Evolutionary conservation across 2,329 filamentous ascomycete genomes (phyloP).

Genomic region (Alternaria sp.): DNA sequence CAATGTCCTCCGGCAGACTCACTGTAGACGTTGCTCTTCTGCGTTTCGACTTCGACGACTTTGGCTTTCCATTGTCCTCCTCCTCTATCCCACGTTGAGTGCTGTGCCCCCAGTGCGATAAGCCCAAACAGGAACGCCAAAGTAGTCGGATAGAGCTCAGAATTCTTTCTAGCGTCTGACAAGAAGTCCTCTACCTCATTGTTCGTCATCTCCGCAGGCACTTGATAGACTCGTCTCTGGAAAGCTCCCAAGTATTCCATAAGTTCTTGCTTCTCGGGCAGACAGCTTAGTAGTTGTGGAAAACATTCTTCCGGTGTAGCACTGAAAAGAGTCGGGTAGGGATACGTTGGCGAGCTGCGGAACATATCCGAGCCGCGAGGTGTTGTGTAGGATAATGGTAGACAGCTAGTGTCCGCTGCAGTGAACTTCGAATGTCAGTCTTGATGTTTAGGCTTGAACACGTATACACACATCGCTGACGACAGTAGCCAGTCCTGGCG

Average conservation of each 20-base stretch:
- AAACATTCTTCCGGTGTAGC: slow-evolving; percentile 46
- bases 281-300: slow-evolving; percentile 48
- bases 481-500: slow-evolving; percentile 59
- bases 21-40: slow-evolving; percentile 58
- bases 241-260: slow-evolving; percentile 54
- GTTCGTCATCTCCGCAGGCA: slow-evolving; percentile 55
- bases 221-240: slow-evolving; percentile 54
- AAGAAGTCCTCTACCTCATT: slow-evolving; percentile 58
- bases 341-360: slow-evolving; percentile 50
- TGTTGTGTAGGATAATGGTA: slow-evolving; percentile 55
- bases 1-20: slow-evolving; percentile 28
- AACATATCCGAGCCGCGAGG: slow-evolving; percentile 57
- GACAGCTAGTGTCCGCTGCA: slow-evolving; percentile 48
- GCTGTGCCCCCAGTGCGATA: slow-evolving; percentile 58
- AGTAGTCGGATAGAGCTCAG: slow-evolving; percentile 57
- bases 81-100: slow-evolving; percentile 55
- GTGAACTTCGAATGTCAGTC: slow-evolving; percentile 53
- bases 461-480: slow-evolving; percentile 53
- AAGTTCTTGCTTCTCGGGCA: slow-evolving; percentile 53
- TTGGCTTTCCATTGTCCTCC: slow-evolving; percentile 52
- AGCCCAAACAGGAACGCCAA: slow-evolving; percentile 60
- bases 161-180: slow-evolving; percentile 53
- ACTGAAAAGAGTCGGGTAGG: slow-evolving; percentile 57
- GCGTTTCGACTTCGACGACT: slow-evolving; percentile 47
- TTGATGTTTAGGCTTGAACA: not conserved